phyloP scores from a whole-genome alignment of 768 basidiomycete genomes.

The Clathrus columnatus region DNA sequence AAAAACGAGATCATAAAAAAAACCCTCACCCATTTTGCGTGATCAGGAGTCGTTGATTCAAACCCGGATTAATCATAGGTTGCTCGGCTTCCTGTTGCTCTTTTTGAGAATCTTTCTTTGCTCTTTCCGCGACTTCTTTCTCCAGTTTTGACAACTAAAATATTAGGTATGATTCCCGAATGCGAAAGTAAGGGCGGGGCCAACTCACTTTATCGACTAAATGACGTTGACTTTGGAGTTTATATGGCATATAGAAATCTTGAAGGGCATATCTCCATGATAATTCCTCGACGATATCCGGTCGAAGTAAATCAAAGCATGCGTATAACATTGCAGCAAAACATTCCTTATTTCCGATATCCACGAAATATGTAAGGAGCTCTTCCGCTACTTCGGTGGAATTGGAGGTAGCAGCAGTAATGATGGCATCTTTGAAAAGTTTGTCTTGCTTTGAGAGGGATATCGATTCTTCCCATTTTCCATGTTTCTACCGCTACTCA shows the following conservation, averaged over 20 bases:
- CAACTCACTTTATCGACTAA: slow-evolving; percentile 59
- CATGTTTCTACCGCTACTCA: slow-evolving; percentile 67
- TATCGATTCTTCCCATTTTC: slow-evolving; percentile 94
- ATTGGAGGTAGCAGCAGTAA: slow-evolving; percentile 79
- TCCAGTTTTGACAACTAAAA: slow-evolving; percentile 65
- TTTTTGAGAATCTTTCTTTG: slow-evolving; percentile 80
- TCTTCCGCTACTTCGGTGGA: slow-evolving; percentile 93
- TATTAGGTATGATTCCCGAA: neutral
- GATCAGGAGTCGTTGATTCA: slow-evolving; percentile 51
- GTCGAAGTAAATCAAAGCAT: slow-evolving; percentile 92
- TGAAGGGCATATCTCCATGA: slow-evolving; percentile 95
- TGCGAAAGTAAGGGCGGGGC: neutral
- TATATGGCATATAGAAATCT: slow-evolving; percentile 97
- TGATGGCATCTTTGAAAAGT: slow-evolving; percentile 92
- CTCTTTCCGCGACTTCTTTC: slow-evolving; percentile 82
- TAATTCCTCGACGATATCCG: slow-evolving; percentile 88
- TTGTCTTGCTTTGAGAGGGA: slow-evolving; percentile 93
- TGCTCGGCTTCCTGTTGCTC: slow-evolving; percentile 82
- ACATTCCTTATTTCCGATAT: slow-evolving; percentile 98
- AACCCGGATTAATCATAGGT: slow-evolving; percentile 79
- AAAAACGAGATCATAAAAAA: neutral
- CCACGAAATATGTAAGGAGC: slow-evolving; percentile 90
- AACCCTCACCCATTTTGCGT: slow-evolving; percentile 56
- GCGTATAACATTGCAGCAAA: slow-evolving; percentile 85
- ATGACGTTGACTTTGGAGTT: slow-evolving; percentile 78